These are phyloP conservation scores for Saccharomyces mikatae DNA, from an alignment of 805 yeast genomes.

Conservation along the genomic window DNA sequence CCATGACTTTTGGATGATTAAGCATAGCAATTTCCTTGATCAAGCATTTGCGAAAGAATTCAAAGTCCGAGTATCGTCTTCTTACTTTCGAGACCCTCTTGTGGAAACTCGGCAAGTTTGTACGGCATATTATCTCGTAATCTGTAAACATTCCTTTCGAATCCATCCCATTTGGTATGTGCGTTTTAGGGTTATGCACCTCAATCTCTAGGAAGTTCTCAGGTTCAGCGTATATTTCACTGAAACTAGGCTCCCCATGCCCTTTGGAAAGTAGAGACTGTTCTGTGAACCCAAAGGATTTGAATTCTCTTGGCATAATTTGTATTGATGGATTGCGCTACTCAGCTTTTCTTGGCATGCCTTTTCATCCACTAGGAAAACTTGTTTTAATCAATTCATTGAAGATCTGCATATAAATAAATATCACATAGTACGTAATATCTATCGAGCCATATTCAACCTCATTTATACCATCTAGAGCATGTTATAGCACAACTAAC, in stretches of 20 bases:
- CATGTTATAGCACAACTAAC: neutral
- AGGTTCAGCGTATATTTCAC: conserved; percentile 86
- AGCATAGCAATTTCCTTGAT: conserved; percentile 57
- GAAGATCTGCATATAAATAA: neutral
- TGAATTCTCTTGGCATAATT: conserved; percentile 14
- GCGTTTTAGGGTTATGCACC: conserved; percentile 39
- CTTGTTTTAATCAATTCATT: neutral
- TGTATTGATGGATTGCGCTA: neutral
- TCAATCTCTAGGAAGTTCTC: conserved; percentile 91
- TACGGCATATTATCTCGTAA: conserved; percentile 81
- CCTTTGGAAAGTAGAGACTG: conserved; percentile 17
- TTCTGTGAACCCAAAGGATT: conserved; percentile 25
- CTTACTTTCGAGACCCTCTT: conserved; percentile 59
- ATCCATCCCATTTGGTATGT: conserved; percentile 31
- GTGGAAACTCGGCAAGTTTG: conserved; percentile 84
- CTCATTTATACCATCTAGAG: neutral
- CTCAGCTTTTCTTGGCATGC: neutral
- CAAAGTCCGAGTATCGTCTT: conserved; percentile 86
- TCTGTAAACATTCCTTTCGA: conserved; percentile 69
- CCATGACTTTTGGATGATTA: conserved; percentile 48
- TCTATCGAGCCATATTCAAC: neutral
- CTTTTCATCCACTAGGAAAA: neutral
- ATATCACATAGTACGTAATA: neutral
- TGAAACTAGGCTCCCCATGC: conserved; percentile 51
- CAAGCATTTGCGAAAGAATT: conserved; percentile 61